Conservation (phyloP, 768 basidiomycete genomes). For the Tulasnella sp. region DNA sequence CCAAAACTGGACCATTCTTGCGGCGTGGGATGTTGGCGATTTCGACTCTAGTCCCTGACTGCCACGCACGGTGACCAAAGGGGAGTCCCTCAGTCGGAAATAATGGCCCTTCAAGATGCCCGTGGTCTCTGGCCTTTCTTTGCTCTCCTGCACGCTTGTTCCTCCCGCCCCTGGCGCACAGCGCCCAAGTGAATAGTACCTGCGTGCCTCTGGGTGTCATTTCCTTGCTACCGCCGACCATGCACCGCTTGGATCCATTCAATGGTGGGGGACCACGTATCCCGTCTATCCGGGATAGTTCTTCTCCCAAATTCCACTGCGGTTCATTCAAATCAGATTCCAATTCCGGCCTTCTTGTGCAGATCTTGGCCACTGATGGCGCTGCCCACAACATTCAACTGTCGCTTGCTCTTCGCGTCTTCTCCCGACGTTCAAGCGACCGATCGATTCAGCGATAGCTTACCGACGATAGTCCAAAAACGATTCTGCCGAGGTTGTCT, state of each 20-base stretch:
- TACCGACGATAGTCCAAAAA: neutral
- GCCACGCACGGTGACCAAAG: neutral
- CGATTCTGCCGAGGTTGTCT: constrained; percentile 2
- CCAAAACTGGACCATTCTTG: neutral
- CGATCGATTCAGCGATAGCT: constrained; percentile 13
- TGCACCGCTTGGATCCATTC: constrained; percentile 7
- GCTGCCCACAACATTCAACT: constrained; percentile 2
- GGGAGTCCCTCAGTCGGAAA: neutral
- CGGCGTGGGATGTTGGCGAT: neutral
- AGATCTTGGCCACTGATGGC: constrained; percentile 10
- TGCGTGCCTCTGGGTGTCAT: constrained; percentile 1
- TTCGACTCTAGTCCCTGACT: neutral
- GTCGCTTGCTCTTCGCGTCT: constrained; percentile 4
- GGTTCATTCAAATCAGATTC: neutral
- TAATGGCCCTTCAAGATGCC: constrained; percentile 8
- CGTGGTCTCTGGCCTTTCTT: neutral
- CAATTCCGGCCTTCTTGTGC: constrained; percentile 11
- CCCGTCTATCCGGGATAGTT: constrained; percentile 1
- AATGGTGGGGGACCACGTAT: neutral
- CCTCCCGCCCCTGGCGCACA: neutral
- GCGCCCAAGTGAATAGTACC: neutral
- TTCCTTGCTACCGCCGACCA: constrained; percentile 10
- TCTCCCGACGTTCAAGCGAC: constrained; percentile 14
- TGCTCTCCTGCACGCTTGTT: constrained; percentile 6
- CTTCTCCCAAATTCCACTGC: neutral